These are phyloP conservation scores for Sequoia sempervirens DNA, from an alignment of 75 land plant species.

Conservation along the genomic window DNA sequence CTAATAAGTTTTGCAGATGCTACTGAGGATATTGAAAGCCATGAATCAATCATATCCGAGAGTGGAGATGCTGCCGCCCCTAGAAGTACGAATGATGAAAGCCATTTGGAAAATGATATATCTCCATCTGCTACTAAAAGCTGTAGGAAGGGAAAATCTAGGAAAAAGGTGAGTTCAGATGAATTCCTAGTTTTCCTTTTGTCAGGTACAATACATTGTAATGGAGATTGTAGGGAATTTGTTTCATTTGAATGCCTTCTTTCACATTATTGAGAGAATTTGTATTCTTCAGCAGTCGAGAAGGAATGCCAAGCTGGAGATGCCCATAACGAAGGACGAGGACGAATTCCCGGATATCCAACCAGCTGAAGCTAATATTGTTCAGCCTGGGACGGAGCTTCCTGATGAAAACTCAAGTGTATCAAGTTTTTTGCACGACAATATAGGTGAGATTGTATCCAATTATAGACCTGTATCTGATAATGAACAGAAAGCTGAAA, in stretches of 20 bases:
- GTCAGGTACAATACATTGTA: not conserved
- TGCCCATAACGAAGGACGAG: not conserved
- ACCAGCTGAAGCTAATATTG: not conserved
- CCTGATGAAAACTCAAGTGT: not conserved
- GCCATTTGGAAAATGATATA: not conserved
- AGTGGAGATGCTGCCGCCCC: not conserved
- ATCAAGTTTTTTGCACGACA: not conserved
- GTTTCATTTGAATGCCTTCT: not conserved
- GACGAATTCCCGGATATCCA: not conserved
- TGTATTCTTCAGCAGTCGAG: not conserved
- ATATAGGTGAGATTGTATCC: not conserved
- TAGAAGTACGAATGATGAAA: not conserved
- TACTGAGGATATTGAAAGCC: not conserved
- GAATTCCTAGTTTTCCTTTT: not conserved
- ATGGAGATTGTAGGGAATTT: not conserved
- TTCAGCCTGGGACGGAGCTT: not conserved
- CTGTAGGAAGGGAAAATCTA: slow-evolving; percentile 6
- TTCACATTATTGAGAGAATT: not conserved
- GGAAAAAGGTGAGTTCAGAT: slow-evolving; percentile 1
- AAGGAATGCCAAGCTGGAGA: not conserved
- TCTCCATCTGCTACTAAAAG: not conserved
- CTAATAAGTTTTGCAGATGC: not conserved
- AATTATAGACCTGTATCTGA: not conserved
- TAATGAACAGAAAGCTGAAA: not conserved
- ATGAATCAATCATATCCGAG: not conserved